phyloP scores from a whole-genome alignment of 306 rosid species.

The Phaseolus lunatus region DNA sequence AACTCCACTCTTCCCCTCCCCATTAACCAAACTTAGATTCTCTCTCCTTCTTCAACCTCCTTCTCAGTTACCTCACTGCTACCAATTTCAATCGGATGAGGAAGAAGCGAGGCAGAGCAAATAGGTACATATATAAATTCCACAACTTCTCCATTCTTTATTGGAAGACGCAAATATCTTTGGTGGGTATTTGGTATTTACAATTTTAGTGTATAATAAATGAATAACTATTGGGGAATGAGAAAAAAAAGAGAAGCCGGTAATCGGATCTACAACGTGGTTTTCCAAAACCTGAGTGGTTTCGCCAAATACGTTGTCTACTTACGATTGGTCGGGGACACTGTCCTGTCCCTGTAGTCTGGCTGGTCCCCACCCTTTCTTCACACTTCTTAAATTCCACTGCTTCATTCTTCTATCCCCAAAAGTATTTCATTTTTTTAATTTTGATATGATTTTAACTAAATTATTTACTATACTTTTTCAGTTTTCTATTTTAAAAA shows the following conservation, averaged over 20 bases:
- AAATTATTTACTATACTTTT: too few species aligned
- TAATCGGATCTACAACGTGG: constrained; percentile 25
- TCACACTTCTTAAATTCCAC: too few species aligned
- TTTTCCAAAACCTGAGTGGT: constrained; percentile 57
- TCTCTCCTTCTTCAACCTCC: too few species aligned
- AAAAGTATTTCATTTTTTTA: too few species aligned
- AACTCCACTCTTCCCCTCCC: constrained; percentile 90
- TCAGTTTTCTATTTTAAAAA: too few species aligned
- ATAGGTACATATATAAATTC: neutral
- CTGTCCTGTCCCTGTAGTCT: constrained; percentile 16
- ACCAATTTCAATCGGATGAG: neutral
- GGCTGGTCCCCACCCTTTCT: constrained; percentile 26
- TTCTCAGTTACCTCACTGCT: neutral
- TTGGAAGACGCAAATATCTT: constrained; percentile 15
- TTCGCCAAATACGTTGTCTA: constrained; percentile 68
- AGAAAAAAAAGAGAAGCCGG: constrained; percentile 11
- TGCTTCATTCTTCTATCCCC: too few species aligned
- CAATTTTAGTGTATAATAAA: neutral
- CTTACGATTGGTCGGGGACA: constrained; percentile 46
- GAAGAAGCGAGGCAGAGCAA: neutral
- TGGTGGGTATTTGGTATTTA: constrained; percentile 6
- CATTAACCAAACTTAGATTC: constrained; percentile 1
- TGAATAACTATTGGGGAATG: neutral
- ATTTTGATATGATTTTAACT: too few species aligned
- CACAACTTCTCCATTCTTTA: neutral